These are phyloP conservation scores for Daldinia grandis DNA, from an alignment of 495 filamentous ascomycete species.

Conservation along the genomic window DNA sequence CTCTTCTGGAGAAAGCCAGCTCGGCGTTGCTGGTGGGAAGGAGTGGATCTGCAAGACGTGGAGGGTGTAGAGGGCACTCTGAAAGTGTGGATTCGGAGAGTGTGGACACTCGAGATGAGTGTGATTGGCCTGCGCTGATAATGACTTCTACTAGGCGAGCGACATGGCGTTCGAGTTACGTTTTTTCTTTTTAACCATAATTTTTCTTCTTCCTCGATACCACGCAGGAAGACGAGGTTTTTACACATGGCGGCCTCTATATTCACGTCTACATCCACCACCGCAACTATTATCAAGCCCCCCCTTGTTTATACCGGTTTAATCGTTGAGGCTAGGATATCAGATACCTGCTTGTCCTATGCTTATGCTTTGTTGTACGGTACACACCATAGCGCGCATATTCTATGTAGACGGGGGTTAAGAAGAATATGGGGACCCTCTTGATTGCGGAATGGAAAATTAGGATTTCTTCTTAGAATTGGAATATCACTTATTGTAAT, in stretches of 20 bases:
- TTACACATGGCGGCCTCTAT: constrained; percentile 24
- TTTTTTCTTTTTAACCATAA: constrained; percentile 30
- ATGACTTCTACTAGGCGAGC: constrained; percentile 31
- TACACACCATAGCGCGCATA: constrained; percentile 8
- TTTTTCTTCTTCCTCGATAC: constrained; percentile 17
- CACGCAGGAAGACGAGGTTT: constrained; percentile 15
- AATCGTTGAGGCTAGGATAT: constrained; percentile 33
- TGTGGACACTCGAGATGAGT: constrained; percentile 99
- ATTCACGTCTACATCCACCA: constrained; percentile 26
- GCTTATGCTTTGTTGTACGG: constrained; percentile 23
- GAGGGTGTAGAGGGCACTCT: constrained; percentile 91
- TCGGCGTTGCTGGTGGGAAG: constrained; percentile 98
- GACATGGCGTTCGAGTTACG: constrained; percentile 38
- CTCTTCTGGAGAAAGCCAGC: constrained; percentile 99
- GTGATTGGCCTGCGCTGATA: constrained; percentile 83
- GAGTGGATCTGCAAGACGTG: constrained; percentile 88
- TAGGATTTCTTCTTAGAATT: constrained; percentile 25
- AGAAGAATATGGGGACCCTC: constrained; percentile 5
- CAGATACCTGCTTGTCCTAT: constrained; percentile 17
- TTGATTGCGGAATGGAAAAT: constrained; percentile 11
- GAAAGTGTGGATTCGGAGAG: constrained; percentile 97
- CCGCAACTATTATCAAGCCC: constrained; percentile 6
- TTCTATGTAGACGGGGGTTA: background rate
- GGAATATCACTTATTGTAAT: constrained; percentile 7
- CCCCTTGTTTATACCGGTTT: constrained; percentile 34